These are phyloP conservation scores for Knufia fluminis DNA, from an alignment of 2,329 filamentous ascomycete species.

Conservation along the genomic window DNA sequence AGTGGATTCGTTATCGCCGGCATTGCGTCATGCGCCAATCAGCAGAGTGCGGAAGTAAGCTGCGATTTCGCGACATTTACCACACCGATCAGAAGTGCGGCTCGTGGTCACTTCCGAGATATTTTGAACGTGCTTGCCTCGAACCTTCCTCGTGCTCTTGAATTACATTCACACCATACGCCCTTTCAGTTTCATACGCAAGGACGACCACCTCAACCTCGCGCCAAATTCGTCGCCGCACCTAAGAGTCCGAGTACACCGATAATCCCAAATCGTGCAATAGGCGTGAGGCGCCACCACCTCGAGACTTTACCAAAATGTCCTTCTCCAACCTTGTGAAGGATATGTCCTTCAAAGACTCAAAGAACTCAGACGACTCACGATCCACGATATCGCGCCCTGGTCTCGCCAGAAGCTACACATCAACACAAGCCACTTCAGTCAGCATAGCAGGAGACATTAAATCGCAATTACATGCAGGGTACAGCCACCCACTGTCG, in stretches of 20 bases:
- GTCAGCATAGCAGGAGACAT: constrained; percentile 56
- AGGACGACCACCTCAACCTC: background rate
- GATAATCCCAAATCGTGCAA: too few species aligned
- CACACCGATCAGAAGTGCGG: background rate
- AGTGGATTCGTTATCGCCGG: too few species aligned
- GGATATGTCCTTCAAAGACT: constrained; percentile 39
- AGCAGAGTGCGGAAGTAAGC: constrained; percentile 1
- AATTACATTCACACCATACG: too few species aligned
- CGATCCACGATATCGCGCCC: constrained; percentile 34
- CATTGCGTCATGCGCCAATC: background rate
- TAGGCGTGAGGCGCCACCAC: background rate
- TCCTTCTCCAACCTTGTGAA: constrained; percentile 44
- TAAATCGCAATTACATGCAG: constrained; percentile 72
- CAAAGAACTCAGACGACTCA: constrained; percentile 29
- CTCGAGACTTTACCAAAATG: constrained; percentile 26
- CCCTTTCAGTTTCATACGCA: background rate
- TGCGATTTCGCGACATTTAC: constrained; percentile 1
- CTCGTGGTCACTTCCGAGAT: background rate
- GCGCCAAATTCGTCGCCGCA: background rate
- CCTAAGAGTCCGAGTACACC: too few species aligned
- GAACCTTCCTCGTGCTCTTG: too few species aligned
- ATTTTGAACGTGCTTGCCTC: background rate
- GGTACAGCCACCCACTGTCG: constrained; percentile 71
- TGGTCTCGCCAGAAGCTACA: constrained; percentile 34
- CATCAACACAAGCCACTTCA: constrained; percentile 41